A percentile compares a stretch with the other conserved stretches of the same genome.
Evolutionary conservation across 2,329 filamentous ascomycete genomes (phyloP).

Genomic region (Dactylellina sp.): DNA sequence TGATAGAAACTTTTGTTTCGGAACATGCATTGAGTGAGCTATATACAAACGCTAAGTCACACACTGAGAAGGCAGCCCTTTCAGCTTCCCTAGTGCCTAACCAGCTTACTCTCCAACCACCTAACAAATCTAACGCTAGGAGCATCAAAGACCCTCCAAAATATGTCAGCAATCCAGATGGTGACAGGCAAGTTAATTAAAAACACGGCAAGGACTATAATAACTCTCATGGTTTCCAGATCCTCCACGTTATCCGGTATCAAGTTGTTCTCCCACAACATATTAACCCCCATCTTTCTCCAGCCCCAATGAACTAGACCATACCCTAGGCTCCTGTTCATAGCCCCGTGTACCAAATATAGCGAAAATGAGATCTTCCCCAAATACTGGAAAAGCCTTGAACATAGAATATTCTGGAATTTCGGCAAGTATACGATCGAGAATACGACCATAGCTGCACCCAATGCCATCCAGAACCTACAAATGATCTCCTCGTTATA

Average conservation of each 20-base stretch:
- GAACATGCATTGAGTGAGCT: conserved; percentile 8
- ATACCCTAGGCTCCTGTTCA: conserved; percentile 72
- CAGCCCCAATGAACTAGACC: conserved; percentile 64
- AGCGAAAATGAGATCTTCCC: conserved; percentile 73
- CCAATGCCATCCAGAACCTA: conserved; percentile 24
- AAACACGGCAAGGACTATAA: conserved; percentile 14
- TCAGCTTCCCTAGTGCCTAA: conserved; percentile 5
- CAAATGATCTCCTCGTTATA: conserved; percentile 6
- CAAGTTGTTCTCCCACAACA: conserved; percentile 3
- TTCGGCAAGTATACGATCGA: conserved; percentile 24
- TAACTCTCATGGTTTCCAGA: conserved; percentile 12
- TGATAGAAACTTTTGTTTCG: conserved; percentile 8
- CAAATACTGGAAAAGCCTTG: conserved; percentile 70
- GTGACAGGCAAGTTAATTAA: conserved; percentile 13
- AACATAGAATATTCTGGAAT: conserved; percentile 33
- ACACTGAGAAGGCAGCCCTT: too few species aligned
- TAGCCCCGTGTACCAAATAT: conserved; percentile 74
- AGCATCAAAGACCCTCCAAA: conserved; percentile 71
- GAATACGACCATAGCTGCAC: conserved; percentile 18
- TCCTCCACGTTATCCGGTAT: conserved; percentile 1
- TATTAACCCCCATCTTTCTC: conserved; percentile 15
- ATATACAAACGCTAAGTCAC: too few species aligned
- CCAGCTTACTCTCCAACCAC: conserved; percentile 65
- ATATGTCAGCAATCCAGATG: conserved; percentile 71
- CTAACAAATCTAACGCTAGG: conserved; percentile 68